phyloP scores from a whole-genome alignment of 805 yeast species.

The Metschnikowia cerradonensis region DNA sequence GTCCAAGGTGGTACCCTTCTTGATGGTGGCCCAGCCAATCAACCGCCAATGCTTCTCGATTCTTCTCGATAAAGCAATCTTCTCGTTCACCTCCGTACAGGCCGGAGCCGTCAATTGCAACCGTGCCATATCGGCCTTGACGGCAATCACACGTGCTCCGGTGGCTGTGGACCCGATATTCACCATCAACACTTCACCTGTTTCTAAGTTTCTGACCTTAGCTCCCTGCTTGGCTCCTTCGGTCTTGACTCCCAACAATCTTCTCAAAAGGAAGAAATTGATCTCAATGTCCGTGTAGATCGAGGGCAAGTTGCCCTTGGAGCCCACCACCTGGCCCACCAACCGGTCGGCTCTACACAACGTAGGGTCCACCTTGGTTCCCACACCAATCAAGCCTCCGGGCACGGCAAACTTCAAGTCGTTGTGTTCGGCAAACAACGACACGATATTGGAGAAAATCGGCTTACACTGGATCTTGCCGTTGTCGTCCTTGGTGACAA shows the following conservation, averaged over 20 bases:
- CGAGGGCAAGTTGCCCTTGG: conserved; percentile 92
- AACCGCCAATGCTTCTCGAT: conserved; percentile 99
- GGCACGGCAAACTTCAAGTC: conserved; percentile 98
- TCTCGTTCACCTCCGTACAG: conserved; percentile 96
- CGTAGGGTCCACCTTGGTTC: conserved; percentile 98
- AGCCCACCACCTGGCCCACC: conserved; percentile 98
- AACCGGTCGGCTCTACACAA: conserved; percentile 98
- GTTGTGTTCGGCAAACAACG: conserved; percentile 95
- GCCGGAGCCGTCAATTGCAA: conserved; percentile 95
- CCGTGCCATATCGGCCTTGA: conserved; percentile 99
- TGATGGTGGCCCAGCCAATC: conserved; percentile 99
- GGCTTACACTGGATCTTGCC: conserved; percentile 92
- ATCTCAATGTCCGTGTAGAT: conserved; percentile 97
- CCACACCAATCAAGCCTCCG: conserved; percentile 99
- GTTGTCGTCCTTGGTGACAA: conserved; percentile 88
- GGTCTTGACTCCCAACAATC: conserved; percentile 96
- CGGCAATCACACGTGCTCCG: conserved; percentile 98
- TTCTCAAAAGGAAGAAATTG: conserved; percentile 92
- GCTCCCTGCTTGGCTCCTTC: conserved; percentile 93
- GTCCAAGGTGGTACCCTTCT: conserved; percentile 86
- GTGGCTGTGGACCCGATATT: conserved; percentile 99
- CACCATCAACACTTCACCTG: conserved; percentile 96
- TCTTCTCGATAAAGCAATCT: conserved; percentile 98
- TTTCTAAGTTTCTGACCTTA: conserved; percentile 89
- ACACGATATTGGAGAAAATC: conserved; percentile 87